Evolutionary conservation across 2,329 filamentous ascomycete species (phyloP).

Genomic region (Fusarium pseudoanthophilum): DNA sequence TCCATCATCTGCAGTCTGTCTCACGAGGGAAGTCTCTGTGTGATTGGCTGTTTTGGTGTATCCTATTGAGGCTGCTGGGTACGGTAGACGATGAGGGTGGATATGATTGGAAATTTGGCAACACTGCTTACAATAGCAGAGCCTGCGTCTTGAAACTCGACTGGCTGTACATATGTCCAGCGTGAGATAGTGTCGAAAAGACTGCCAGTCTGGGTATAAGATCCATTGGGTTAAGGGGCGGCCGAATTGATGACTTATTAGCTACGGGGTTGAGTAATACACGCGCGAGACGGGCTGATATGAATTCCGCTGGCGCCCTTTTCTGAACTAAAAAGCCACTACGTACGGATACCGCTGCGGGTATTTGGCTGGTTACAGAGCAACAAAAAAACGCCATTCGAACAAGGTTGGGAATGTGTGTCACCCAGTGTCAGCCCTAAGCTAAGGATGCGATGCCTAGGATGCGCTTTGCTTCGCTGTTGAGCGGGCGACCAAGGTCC

Average conservation of each 20-base stretch:
- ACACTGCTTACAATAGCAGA: conserved; percentile 41
- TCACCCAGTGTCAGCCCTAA: conserved; percentile 38
- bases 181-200: not conserved
- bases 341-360: not conserved
- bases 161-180: not conserved
- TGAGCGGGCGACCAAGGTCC: not conserved
- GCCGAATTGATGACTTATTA: not conserved
- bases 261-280: conserved; percentile 16
- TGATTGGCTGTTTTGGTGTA: conserved; percentile 11
- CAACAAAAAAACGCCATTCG: conserved; percentile 4
- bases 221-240: conserved; percentile 6
- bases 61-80: conserved; percentile 18
- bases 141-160: not conserved
- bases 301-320: conserved; percentile 10
- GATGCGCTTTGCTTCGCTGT: too few species aligned
- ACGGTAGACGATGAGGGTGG: conserved; percentile 14
- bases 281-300: conserved; percentile 5
- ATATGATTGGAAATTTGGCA: conserved; percentile 24
- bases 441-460: not conserved
- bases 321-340: not conserved
- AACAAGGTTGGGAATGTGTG: conserved; percentile 20
- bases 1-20: conserved; percentile 29
- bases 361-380: conserved; percentile 9
- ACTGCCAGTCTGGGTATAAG: conserved; percentile 3
- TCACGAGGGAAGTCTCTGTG: not conserved